phyloP scores from a whole-genome alignment of 2,329 filamentous ascomycete species.

The Cladosporium austrohemisphaericum region DNA sequence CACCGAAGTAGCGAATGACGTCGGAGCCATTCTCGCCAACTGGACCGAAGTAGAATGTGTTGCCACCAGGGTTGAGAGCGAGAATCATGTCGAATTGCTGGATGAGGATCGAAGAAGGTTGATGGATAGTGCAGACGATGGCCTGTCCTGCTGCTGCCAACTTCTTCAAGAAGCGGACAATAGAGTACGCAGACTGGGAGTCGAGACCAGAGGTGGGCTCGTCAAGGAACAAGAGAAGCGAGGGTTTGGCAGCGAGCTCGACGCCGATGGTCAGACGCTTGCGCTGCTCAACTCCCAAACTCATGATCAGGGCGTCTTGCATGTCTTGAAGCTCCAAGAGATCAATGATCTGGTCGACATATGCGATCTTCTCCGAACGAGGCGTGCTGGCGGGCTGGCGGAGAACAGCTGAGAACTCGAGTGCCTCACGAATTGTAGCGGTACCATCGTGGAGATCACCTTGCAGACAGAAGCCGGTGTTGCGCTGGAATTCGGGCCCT shows the following conservation, averaged over 20 bases:
- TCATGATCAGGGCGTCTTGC: slow-evolving; percentile 63
- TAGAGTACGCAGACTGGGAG: slow-evolving; percentile 64
- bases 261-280: slow-evolving; percentile 72
- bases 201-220: slow-evolving; percentile 70
- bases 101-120: slow-evolving; percentile 65
- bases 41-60: slow-evolving; percentile 70
- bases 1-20: slow-evolving; percentile 65
- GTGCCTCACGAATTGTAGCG: slow-evolving; percentile 63
- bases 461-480: slow-evolving; percentile 69
- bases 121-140: slow-evolving; percentile 71
- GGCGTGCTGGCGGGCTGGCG: slow-evolving; percentile 56
- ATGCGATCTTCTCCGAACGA: slow-evolving; percentile 59
- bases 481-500: slow-evolving; percentile 61
- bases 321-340: slow-evolving; percentile 63
- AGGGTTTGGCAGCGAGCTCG: slow-evolving; percentile 66
- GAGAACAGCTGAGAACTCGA: slow-evolving; percentile 65
- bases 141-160: slow-evolving; percentile 63
- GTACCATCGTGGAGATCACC: slow-evolving; percentile 68
- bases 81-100: slow-evolving; percentile 72
- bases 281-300: slow-evolving; percentile 64
- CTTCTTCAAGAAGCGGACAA: slow-evolving; percentile 66
- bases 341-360: slow-evolving; percentile 64
- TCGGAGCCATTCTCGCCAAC: slow-evolving; percentile 64
- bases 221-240: slow-evolving; percentile 65
- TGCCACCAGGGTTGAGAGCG: slow-evolving; percentile 64